Evolutionary conservation across 2,329 filamentous ascomycete genomes (phyloP), one percentile per base, ranked within the genome.

Genomic region (Botrytis squamosa): DNA sequence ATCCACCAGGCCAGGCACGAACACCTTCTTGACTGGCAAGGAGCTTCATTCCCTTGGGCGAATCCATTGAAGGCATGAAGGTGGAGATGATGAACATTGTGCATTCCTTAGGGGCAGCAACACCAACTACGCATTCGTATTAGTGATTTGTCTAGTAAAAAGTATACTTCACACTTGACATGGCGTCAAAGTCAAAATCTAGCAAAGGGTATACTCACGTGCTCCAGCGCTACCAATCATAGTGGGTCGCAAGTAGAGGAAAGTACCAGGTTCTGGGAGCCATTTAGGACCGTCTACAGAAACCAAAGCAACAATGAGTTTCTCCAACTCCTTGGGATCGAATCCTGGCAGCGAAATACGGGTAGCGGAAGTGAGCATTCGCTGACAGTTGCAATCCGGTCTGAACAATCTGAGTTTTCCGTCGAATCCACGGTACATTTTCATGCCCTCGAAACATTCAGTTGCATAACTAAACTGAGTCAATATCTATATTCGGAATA

Each of bases 1-100:
- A 97, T 16, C 95, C 95, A 75, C 95, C 95, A 33, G 93, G 94
- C 95, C 95, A 98, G 20, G 95, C 94, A 77, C 95, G 91, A 74
- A 97, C 90, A 82, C 97, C 93, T 77, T 95, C 90, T 72, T 89
- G 88, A 64, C 89, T 93, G 0, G 94, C 95, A 80, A 95, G 88
- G 64, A 97, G 88, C 79, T 88, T 91, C 86, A 97, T 87, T 76
- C 89, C 89, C 49, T 86, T 87, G 0, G 81, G 77, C 20, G 83
- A 76, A 77, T 89, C 87, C 81, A 91, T 81, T 73, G 83, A 80
- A 33, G 89, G 87, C 88, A 91, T 89, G 81, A 86, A 90, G 74
- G 84, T 88, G 73, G 88, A 86, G 75, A 97, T 92, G 81, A 97
- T 89, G 85, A 93, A 97, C n/a, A 98, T 88, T 75, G 97, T 87